Percentiles rank a stretch among this genome's conserved stretches.
phyloP scores from a whole-genome alignment of 1,284 basidiomycete species.

The Fomitopsis palustris region DNA sequence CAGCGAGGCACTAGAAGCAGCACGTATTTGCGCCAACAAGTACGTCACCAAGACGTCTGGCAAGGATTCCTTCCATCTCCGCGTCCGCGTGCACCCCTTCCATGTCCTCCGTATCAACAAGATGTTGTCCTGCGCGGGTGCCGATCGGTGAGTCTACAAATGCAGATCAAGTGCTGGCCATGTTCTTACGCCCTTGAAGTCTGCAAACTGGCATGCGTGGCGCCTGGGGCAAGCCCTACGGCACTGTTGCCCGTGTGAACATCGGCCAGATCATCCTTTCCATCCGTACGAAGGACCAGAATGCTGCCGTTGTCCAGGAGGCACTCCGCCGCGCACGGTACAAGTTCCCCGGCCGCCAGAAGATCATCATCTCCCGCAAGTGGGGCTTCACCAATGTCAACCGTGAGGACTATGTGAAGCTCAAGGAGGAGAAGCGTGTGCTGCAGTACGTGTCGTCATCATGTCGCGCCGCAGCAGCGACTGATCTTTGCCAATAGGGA shows the following conservation, averaged over 20 bases:
- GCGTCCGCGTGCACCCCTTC: constrained; percentile 98
- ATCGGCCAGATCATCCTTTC: constrained; percentile 98
- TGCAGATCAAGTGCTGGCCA: not conserved
- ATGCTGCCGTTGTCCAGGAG: constrained; percentile 90
- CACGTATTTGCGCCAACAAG: constrained; percentile 99
- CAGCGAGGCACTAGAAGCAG: constrained; percentile 95
- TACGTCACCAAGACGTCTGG: constrained; percentile 98
- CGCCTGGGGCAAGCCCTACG: constrained; percentile 99
- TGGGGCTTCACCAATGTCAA: constrained; percentile 98
- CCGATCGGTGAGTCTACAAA: constrained; percentile 70
- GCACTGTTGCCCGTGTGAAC: constrained; percentile 91
- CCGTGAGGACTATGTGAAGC: constrained; percentile 85
- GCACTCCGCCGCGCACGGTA: constrained; percentile 96
- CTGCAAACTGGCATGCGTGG: constrained; percentile 99
- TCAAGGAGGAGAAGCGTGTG: constrained; percentile 88
- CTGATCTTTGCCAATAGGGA: constrained; percentile 48
- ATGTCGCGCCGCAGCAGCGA: not conserved
- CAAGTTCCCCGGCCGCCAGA: constrained; percentile 99
- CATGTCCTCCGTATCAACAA: constrained; percentile 99
- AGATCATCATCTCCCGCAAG: constrained; percentile 98
- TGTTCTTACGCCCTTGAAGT: constrained; percentile 36
- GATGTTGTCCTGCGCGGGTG: constrained; percentile 99
- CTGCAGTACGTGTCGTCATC: constrained; percentile 61
- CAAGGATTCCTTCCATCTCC: constrained; percentile 98
- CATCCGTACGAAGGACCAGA: constrained; percentile 89